Percentiles rank a stretch among this genome's conserved stretches.
These are phyloP conservation scores for Lunularia cruciata DNA, from an alignment of 225 moss, liverwort and hornwort genomes.

Conservation along the genomic window DNA sequence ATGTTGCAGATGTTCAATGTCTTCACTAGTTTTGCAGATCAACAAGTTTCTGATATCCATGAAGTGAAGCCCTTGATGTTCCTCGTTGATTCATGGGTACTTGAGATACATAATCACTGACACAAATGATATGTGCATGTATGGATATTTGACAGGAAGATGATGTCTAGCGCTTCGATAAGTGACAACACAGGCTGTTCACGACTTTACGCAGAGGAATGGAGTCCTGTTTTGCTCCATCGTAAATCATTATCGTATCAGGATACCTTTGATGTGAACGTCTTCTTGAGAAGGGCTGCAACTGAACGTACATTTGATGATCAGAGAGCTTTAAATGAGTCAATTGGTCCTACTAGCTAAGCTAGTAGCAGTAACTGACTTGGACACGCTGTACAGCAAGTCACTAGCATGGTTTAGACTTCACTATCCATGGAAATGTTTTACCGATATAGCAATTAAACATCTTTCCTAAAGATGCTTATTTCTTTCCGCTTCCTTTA, in stretches of 20 bases:
- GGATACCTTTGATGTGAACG: constrained; percentile 24
- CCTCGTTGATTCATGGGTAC: too few relatives aligned
- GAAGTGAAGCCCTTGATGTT: background rate
- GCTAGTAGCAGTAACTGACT: constrained; percentile 13
- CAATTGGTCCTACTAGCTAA: constrained; percentile 24
- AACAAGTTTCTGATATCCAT: background rate
- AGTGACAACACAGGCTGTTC: constrained; percentile 15
- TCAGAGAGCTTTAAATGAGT: constrained; percentile 23
- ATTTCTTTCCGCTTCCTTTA: too few relatives aligned
- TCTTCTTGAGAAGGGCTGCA: constrained; percentile 21
- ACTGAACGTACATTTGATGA: constrained; percentile 25
- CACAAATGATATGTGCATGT: background rate
- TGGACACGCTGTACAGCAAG: constrained; percentile 40
- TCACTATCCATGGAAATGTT: constrained; percentile 37
- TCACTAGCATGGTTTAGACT: constrained; percentile 32
- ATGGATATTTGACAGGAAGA: constrained; percentile 11
- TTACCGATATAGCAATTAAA: constrained; percentile 30
- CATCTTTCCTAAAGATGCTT: background rate
- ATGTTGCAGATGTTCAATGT: background rate
- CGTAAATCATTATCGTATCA: constrained; percentile 22
- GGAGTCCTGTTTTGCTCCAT: constrained; percentile 19
- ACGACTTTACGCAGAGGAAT: constrained; percentile 23
- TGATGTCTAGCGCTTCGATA: constrained; percentile 23
- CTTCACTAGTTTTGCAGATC: too few relatives aligned
- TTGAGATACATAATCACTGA: too few relatives aligned